Evolutionary conservation across 768 basidiomycete genomes (phyloP), one percentile per base, ranked within the genome.

Genomic region (Tricholoma sp.): DNA sequence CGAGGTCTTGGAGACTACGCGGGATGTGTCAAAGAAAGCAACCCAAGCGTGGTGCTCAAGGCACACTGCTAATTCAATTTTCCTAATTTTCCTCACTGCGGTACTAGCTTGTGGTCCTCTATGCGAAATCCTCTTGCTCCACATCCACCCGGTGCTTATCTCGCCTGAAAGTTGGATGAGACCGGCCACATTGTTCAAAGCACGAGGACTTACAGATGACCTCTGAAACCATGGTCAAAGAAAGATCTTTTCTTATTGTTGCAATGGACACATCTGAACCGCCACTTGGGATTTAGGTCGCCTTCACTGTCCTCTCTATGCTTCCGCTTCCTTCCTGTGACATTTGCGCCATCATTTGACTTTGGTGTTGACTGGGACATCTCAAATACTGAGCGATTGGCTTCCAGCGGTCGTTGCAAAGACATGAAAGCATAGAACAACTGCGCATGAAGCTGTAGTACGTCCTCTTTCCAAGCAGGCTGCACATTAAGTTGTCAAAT

Each of bases 401-500:
- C 50, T 50, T 50, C 50, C n/a, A 50, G 20, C 8, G 50, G 50
- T 2, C 32, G 31, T 12, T 50, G 50, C 2, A 50, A 10, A n/a
- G 32, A 50, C 20, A 50, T 34, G 6, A 6, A 50, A 2, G 48
- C 28, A 31, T 50, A 18, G 24, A 6, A 50, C 13, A 50, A 9
- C 33, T 50, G 48, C 28, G 33, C 28, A 50, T 50, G 13, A 15
- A 95, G 78, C 72, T 94, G 91, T 59, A 96, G 75, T 1, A 94
- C 88, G 66, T 96, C 94, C 66, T 91, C 88, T 69, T 94, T 93
- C 94, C 94, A 97, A 29, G 79, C 85, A 75, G 83, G 83, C 50
- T 81, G 81, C 67, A 86, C 83, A 65, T 95, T 94, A 71, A 94
- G 89, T 65, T 85, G 82, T 55, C 92, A 80, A 96, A 96, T 71